A percentile compares a stretch with the other conserved stretches of the same genome.
phyloP scores from a whole-genome alignment of 306 rosid genomes.

The Dryas octopetala region DNA sequence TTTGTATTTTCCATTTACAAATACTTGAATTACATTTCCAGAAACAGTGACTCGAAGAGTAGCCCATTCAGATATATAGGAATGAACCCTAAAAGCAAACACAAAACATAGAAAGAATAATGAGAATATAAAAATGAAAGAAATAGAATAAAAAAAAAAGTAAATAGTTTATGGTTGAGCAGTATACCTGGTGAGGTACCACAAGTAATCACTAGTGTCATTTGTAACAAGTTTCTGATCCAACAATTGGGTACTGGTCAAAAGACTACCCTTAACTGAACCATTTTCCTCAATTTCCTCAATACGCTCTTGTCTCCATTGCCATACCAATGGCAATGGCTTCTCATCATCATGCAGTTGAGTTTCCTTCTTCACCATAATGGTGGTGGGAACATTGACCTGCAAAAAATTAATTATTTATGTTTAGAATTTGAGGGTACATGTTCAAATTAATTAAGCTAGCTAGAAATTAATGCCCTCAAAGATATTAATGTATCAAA shows the following conservation, averaged over 20 bases:
- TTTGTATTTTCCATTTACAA: neutral
- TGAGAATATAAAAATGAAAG: neutral
- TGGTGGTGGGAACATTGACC: constrained; percentile 28
- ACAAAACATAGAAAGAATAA: neutral
- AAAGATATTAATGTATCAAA: neutral
- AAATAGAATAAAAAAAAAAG: neutral
- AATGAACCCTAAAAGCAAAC: neutral
- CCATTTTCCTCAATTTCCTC: neutral
- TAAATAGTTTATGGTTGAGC: neutral
- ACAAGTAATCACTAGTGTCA: constrained; percentile 20
- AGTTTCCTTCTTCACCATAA: constrained; percentile 12
- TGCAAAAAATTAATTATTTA: neutral
- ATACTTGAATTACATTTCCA: constrained; percentile 23
- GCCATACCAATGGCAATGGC: constrained; percentile 18
- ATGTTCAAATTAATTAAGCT: too few relatives aligned
- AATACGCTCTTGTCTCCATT: constrained; percentile 28
- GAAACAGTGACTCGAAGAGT: neutral
- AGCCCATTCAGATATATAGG: neutral
- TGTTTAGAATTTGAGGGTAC: too few relatives aligned
- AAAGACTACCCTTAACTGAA: neutral
- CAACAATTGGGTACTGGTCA: neutral
- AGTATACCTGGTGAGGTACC: constrained; percentile 12
- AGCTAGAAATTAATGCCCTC: too few relatives aligned
- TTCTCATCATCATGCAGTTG: constrained; percentile 1
- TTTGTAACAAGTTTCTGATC: constrained; percentile 2